Percentiles rank a stretch among this genome's conserved stretches.
Evolutionary conservation across 2,329 filamentous ascomycete species (phyloP).

Genomic region (Emmonsia crescens): DNA sequence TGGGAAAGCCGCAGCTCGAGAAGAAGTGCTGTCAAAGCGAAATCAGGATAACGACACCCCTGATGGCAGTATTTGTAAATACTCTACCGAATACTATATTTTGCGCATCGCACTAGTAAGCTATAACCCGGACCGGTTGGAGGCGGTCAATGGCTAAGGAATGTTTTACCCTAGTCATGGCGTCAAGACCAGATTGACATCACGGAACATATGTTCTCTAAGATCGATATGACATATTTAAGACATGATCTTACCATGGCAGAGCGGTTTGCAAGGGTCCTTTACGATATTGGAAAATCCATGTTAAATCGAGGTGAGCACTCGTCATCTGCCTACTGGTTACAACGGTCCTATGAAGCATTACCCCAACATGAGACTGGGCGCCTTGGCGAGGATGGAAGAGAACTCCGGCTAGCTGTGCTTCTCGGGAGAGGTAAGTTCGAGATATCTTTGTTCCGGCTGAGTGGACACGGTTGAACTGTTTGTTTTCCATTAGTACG

Average conservation of each 20-base stretch:
- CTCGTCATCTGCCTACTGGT: constrained; percentile 56
- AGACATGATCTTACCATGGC: constrained; percentile 39
- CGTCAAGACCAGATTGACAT: constrained; percentile 61
- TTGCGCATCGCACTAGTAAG: constrained; percentile 57
- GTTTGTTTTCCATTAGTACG: constrained; percentile 16
- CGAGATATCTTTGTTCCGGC: constrained; percentile 19
- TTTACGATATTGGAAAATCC: constrained; percentile 61
- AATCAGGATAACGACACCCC: constrained; percentile 7
- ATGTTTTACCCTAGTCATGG: constrained; percentile 50
- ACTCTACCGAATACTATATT: constrained; percentile 50
- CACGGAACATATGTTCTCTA: constrained; percentile 66
- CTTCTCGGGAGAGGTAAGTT: constrained; percentile 52
- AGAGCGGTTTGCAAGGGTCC: constrained; percentile 55
- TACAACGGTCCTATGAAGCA: constrained; percentile 54
- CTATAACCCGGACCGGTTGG: constrained; percentile 4
- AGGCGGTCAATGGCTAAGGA: constrained; percentile 3
- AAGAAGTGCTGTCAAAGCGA: constrained; percentile 22
- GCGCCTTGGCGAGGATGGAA: constrained; percentile 46
- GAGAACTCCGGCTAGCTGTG: constrained; percentile 56
- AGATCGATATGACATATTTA: constrained; percentile 35
- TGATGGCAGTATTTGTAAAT: constrained; percentile 16
- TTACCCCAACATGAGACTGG: constrained; percentile 40
- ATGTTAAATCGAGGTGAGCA: constrained; percentile 44
- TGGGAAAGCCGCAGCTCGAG: constrained; percentile 52
- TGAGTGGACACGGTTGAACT: neutral